These are phyloP conservation scores for Metarhizium brunneum DNA, from an alignment of 2,329 filamentous ascomycete species.

Conservation along the genomic window DNA sequence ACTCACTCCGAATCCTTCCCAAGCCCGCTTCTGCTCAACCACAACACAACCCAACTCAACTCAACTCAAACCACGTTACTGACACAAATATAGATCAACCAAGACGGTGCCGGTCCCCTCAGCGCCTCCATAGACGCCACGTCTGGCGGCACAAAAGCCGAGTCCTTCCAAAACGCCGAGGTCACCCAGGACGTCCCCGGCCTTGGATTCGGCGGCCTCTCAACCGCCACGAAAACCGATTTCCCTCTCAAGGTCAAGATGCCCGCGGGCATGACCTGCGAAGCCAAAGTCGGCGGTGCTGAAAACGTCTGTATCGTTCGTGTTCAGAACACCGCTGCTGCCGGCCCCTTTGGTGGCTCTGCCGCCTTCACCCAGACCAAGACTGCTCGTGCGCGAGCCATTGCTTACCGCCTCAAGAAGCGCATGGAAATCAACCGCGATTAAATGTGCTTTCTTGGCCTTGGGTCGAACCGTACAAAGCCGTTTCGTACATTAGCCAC, in stretches of 20 bases:
- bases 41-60: background rate
- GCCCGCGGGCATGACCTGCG: slow-evolving; percentile 57
- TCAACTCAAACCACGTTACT: slow-evolving; percentile 3
- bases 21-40: background rate
- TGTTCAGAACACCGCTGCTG: slow-evolving; percentile 50
- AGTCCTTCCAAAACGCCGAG: slow-evolving; percentile 49
- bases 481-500: background rate
- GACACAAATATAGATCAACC: slow-evolving; percentile 48
- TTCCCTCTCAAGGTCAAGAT: slow-evolving; percentile 58
- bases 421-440: slow-evolving; percentile 22
- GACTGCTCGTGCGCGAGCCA: slow-evolving; percentile 49
- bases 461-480: background rate
- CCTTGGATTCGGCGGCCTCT: slow-evolving; percentile 44
- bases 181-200: slow-evolving; percentile 55
- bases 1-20: background rate
- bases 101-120: slow-evolving; percentile 58
- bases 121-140: slow-evolving; percentile 51
- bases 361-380: slow-evolving; percentile 55
- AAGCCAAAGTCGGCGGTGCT: slow-evolving; percentile 48
- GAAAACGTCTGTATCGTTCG: slow-evolving; percentile 56
- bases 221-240: slow-evolving; percentile 49
- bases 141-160: slow-evolving; percentile 50
- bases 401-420: slow-evolving; percentile 40
- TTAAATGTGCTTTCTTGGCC: background rate
- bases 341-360: slow-evolving; percentile 59